Evolutionary conservation across 1,284 basidiomycete species (phyloP).

Genomic region (Xanthoconium separans): DNA sequence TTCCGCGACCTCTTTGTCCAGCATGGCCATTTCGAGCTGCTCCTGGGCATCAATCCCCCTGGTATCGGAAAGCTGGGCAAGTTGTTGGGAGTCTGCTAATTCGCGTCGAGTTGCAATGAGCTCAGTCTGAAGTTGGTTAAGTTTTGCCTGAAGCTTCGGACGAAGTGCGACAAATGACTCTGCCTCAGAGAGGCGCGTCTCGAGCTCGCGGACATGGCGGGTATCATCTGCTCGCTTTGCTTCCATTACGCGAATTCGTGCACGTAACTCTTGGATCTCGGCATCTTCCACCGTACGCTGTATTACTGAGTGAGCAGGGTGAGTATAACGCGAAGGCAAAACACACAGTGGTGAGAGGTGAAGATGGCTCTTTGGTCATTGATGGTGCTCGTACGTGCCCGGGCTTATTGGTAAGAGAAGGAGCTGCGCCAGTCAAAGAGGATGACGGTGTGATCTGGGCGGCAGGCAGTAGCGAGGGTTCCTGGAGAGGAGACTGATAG

Average conservation of each 20-base stretch:
- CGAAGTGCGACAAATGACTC: slow-evolving; percentile 83
- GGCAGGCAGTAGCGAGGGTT: slow-evolving; percentile 9
- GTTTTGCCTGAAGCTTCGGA: slow-evolving; percentile 87
- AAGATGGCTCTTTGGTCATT: slow-evolving; percentile 26
- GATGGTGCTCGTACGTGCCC: slow-evolving; percentile 21
- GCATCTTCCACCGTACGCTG: slow-evolving; percentile 42
- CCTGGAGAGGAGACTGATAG: slow-evolving; percentile 13
- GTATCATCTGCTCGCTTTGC: slow-evolving; percentile 85
- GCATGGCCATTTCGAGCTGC: slow-evolving; percentile 90
- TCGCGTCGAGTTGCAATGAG: slow-evolving; percentile 68
- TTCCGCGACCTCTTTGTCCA: slow-evolving; percentile 98
- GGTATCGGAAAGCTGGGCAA: slow-evolving; percentile 57
- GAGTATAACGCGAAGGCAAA: slow-evolving; percentile 27
- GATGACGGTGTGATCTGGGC: slow-evolving; percentile 16
- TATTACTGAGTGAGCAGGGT: slow-evolving; percentile 2
- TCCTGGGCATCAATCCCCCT: slow-evolving; percentile 76
- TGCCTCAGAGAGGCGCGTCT: slow-evolving; percentile 78
- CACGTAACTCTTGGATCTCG: slow-evolving; percentile 79
- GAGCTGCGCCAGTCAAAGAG: slow-evolving; percentile 11
- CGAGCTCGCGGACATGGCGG: slow-evolving; percentile 81
- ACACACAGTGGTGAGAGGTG: slow-evolving; percentile 29
- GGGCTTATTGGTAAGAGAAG: slow-evolving; percentile 12
- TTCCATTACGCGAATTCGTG: slow-evolving; percentile 85
- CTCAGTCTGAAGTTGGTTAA: slow-evolving; percentile 77
- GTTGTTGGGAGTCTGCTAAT: slow-evolving; percentile 63